Conservation (phyloP, 192 early-diverging fungal species). For the Backusella westeae region DNA sequence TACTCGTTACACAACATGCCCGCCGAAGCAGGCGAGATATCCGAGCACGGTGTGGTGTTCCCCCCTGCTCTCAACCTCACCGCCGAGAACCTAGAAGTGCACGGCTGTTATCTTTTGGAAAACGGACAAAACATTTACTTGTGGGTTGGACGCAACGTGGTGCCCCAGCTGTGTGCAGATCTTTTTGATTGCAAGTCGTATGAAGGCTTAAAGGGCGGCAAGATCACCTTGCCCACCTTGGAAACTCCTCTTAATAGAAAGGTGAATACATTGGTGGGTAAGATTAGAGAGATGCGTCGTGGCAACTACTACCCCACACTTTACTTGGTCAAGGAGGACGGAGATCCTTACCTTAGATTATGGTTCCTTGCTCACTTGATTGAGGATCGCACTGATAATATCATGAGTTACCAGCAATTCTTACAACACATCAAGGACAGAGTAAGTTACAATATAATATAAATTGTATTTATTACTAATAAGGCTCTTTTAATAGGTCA, state of each 20-base stretch:
- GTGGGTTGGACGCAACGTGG: slow-evolving; percentile 83
- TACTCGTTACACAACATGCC: slow-evolving; percentile 86
- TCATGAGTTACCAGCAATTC: slow-evolving; percentile 78
- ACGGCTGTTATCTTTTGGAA: slow-evolving; percentile 86
- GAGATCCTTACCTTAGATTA: slow-evolving; percentile 76
- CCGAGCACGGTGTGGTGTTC: slow-evolving; percentile 63
- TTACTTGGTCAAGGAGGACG: slow-evolving; percentile 91
- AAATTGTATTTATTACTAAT: too few species aligned
- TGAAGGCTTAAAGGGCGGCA: slow-evolving; percentile 75
- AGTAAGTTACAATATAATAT: slow-evolving; percentile 28
- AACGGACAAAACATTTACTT: slow-evolving; percentile 82
- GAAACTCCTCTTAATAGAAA: slow-evolving; percentile 74
- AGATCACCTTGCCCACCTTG: slow-evolving; percentile 63
- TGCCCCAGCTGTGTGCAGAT: slow-evolving; percentile 67
- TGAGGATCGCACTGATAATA: slow-evolving; percentile 86
- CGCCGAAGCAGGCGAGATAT: slow-evolving; percentile 47
- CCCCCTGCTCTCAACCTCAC: slow-evolving; percentile 79
- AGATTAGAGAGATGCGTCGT: slow-evolving; percentile 66
- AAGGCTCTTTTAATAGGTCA: not conserved
- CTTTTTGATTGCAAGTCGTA: slow-evolving; percentile 79
- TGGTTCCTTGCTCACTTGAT: slow-evolving; percentile 86
- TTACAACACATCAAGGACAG: slow-evolving; percentile 72
- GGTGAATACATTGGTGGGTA: slow-evolving; percentile 73
- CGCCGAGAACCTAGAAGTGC: slow-evolving; percentile 80
- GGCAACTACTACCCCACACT: slow-evolving; percentile 70